Percentiles rank a stretch among this genome's conserved stretches.
phyloP scores from a whole-genome alignment of 2,329 filamentous ascomycete genomes.

The Sordariomycetes sp. region DNA sequence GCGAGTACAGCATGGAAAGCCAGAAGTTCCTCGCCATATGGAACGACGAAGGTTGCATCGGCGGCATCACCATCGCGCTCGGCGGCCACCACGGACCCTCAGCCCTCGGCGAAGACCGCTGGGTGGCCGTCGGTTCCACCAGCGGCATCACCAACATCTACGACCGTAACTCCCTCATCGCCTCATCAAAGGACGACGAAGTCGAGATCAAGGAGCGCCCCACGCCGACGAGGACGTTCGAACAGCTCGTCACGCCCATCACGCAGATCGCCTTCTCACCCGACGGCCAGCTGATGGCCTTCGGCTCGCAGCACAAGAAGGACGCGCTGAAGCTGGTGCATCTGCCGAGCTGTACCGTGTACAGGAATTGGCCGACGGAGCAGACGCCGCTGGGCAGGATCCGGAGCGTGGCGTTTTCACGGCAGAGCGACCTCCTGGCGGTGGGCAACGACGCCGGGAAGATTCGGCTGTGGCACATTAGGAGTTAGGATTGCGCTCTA shows the following conservation, averaged over 20 bases:
- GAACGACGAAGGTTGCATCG: slow-evolving; percentile 83
- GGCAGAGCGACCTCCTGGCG: slow-evolving; percentile 60
- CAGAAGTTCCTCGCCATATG: slow-evolving; percentile 70
- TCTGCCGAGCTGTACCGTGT: slow-evolving; percentile 85
- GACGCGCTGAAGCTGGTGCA: slow-evolving; percentile 84
- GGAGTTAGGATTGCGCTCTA: too few species aligned
- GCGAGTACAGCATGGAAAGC: slow-evolving; percentile 70
- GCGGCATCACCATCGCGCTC: slow-evolving; percentile 72
- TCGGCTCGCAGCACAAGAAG: slow-evolving; percentile 79
- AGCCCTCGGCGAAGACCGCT: slow-evolving; percentile 68
- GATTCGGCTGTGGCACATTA: slow-evolving; percentile 85
- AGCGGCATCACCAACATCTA: slow-evolving; percentile 92
- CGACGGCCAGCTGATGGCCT: slow-evolving; percentile 81
- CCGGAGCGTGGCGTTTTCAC: slow-evolving; percentile 61
- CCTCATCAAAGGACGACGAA: slow-evolving; percentile 25
- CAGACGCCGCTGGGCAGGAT: slow-evolving; percentile 82
- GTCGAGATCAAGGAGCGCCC: slow-evolving; percentile 56
- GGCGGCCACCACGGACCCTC: slow-evolving; percentile 58
- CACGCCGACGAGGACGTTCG: slow-evolving; percentile 63
- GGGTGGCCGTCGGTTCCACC: slow-evolving; percentile 80
- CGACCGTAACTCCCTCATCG: slow-evolving; percentile 61
- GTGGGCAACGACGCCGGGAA: slow-evolving; percentile 86
- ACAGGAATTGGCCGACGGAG: slow-evolving; percentile 92
- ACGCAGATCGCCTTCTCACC: slow-evolving; percentile 74
- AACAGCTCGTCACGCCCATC: slow-evolving; percentile 81